Percentiles rank a stretch among this genome's conserved stretches.
phyloP scores from a whole-genome alignment of 2,329 filamentous ascomycete genomes.

The Metarhizium anisopliae region DNA sequence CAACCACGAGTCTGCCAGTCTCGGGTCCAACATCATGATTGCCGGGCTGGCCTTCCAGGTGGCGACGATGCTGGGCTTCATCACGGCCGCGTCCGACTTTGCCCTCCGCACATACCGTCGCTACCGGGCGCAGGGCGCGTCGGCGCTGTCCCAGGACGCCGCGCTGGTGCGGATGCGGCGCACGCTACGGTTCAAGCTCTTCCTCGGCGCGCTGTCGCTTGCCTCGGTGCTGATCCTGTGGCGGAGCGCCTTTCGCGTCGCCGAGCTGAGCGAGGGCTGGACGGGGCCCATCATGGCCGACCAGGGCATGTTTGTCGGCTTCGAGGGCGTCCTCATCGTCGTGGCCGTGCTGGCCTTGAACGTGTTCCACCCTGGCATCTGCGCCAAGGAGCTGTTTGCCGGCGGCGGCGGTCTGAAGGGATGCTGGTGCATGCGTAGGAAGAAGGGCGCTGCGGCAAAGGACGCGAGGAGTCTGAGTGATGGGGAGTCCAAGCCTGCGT shows the following conservation, averaged over 20 bases:
- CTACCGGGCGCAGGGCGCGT: slow-evolving; percentile 9
- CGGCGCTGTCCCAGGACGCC: slow-evolving; percentile 29
- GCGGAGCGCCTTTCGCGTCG: slow-evolving; percentile 56
- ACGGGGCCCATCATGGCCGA: slow-evolving; percentile 45
- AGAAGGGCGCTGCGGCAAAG: background rate
- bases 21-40: slow-evolving; percentile 55
- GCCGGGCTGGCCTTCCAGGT: slow-evolving; percentile 55
- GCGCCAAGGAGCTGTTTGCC: slow-evolving; percentile 19
- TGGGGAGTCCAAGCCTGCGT: background rate
- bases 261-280: slow-evolving; percentile 58
- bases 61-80: slow-evolving; percentile 46
- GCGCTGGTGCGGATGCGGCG: slow-evolving; percentile 26
- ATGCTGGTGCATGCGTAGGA: slow-evolving; percentile 14
- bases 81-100: slow-evolving; percentile 40
- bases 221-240: slow-evolving; percentile 56
- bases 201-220: slow-evolving; percentile 44
- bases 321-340: slow-evolving; percentile 47
- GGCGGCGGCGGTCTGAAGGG: slow-evolving; percentile 17
- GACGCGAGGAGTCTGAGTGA: background rate
- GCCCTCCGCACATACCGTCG: slow-evolving; percentile 28
- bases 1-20: slow-evolving; percentile 20
- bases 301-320: slow-evolving; percentile 46
- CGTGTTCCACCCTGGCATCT: slow-evolving; percentile 23
- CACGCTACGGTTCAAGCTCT: slow-evolving; percentile 39
- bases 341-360: slow-evolving; percentile 36